Percentiles rank a stretch among this genome's conserved stretches.
Evolutionary conservation across 2,329 filamentous ascomycete species (phyloP).

Genomic region (Aspergillus udagawae): DNA sequence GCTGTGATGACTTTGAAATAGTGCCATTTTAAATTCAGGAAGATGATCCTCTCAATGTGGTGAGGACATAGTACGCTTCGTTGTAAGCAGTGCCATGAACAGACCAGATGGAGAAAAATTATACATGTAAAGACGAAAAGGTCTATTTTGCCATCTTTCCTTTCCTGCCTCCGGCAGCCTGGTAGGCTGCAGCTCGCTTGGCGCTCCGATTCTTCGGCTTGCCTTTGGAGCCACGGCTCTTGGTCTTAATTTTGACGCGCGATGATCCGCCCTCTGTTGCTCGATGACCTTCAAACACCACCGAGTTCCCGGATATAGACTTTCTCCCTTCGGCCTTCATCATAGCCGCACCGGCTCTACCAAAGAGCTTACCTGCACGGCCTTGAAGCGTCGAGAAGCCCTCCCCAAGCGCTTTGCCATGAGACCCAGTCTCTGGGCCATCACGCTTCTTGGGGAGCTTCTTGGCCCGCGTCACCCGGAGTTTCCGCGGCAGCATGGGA

Average conservation of each 20-base stretch:
- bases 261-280: conserved; percentile 32
- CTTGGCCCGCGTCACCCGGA: conserved; percentile 84
- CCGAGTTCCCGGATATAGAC: conserved; percentile 28
- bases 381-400: conserved; percentile 35
- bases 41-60: background rate
- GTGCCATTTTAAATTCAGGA: background rate
- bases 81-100: background rate
- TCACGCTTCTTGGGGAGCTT: conserved; percentile 51
- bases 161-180: conserved; percentile 33
- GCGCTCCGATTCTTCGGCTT: conserved; percentile 41
- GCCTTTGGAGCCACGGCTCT: conserved; percentile 38
- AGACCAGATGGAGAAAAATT: background rate
- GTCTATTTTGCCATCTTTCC: conserved; percentile 10
- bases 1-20: background rate
- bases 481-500: conserved; percentile 81
- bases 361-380: conserved; percentile 36
- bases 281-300: conserved; percentile 46
- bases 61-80: background rate
- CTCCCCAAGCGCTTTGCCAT: conserved; percentile 21
- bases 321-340: conserved; percentile 26
- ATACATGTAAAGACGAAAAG: background rate
- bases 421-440: conserved; percentile 10
- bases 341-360: conserved; percentile 36
- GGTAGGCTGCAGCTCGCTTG: conserved; percentile 41
- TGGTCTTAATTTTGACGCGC: conserved; percentile 33